Percentiles rank a stretch among this genome's conserved stretches.
phyloP scores from a whole-genome alignment of 768 basidiomycete species.

The Mycena floridula region DNA sequence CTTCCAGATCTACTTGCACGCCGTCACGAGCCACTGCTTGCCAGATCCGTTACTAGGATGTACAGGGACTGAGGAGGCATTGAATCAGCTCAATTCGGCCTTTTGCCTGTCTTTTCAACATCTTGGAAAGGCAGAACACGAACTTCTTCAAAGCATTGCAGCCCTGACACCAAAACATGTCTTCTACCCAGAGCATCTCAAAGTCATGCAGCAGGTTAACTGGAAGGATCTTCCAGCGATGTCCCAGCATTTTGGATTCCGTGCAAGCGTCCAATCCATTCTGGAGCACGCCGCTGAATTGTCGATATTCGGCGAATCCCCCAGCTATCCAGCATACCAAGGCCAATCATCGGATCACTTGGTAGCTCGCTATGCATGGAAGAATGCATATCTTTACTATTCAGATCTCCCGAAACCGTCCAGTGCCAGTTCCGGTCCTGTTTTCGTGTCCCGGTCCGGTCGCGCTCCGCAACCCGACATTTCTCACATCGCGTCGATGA shows the following conservation, averaged over 20 bases:
- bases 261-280: conserved; percentile 12
- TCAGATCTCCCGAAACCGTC: neutral
- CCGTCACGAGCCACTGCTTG: conserved; percentile 27
- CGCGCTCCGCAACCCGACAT: too few species aligned
- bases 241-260: conserved; percentile 18
- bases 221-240: conserved; percentile 16
- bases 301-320: neutral
- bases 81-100: conserved; percentile 22
- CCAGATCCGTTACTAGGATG: conserved; percentile 28
- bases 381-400: conserved; percentile 11
- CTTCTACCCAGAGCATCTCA: conserved; percentile 22
- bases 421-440: too few species aligned
- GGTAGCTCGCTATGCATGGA: conserved; percentile 11
- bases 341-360: conserved; percentile 9
- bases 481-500: too few species aligned
- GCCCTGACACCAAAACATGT: conserved; percentile 16
- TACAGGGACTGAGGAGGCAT: too few species aligned
- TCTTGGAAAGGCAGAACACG: conserved; percentile 12
- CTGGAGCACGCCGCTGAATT: conserved; percentile 10
- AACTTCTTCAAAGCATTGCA: conserved; percentile 18
- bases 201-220: conserved; percentile 22
- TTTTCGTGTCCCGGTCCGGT: too few species aligned
- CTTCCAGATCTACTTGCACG: too few species aligned
- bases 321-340: neutral
- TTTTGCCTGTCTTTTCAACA: conserved; percentile 23